Evolutionary conservation across 768 basidiomycete genomes (phyloP), one percentile per base, ranked within the genome.

Genomic region (Pisolithus tinctorius): DNA sequence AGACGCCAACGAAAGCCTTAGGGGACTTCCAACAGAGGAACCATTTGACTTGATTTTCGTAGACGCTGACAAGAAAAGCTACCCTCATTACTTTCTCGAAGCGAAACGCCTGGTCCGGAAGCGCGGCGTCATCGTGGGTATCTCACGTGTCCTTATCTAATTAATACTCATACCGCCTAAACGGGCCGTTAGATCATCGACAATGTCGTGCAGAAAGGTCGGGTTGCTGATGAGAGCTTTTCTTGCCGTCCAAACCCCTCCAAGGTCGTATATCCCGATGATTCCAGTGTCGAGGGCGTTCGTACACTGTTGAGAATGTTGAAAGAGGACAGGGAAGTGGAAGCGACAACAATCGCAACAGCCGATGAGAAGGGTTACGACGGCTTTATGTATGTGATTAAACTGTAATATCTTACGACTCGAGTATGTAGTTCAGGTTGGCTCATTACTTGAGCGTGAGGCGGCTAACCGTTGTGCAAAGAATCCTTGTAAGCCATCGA

Each of bases 1-100:
- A 0, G 70, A 74, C 31, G 84, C 80, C 1, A 64, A 67, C 4
- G 76, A 81, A 4, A 73, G 76, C 0, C 69, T 87, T 38, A 66
- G 64, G 23, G 70, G 66, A 40, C 64, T 86, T 30, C 66, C 73
- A 6, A 64, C 81, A 6, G 72, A 74, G 9, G 63, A 67, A 3
- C 75, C 74, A 1, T 87, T 83, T 62, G 85, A 87, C 63, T 63
- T 88, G 17, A 72, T 74, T 3, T 88, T 87, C 71, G 83, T 86
- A 55, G 85, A 87, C 65, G 86, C 84, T 7, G 82, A 86, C 68
- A 86, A 86, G 60, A 63, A 68, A 4, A 73, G 70, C 38, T 82
- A 82, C 54, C 49, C 71, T 23, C 68, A 69, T 4, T 86, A 86
- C 60, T 83, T 82, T 66, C 66, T 63, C 1, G 75, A 86, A 54